Conservation (phyloP, 305 asterid genomes). For the Andrographis paniculata region DNA sequence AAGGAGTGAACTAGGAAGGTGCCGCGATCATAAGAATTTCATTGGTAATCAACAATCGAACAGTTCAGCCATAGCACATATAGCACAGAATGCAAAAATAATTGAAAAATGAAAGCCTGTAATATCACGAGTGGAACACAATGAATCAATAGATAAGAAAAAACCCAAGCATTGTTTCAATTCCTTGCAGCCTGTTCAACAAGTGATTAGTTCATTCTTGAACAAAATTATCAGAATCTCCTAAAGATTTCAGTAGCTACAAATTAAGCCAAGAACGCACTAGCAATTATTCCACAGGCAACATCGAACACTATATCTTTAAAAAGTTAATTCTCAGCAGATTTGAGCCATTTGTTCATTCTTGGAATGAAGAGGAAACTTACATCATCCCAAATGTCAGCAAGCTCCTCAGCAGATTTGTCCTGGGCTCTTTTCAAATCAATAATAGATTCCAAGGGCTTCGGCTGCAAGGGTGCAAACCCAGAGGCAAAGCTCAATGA, state of each 20-base stretch:
- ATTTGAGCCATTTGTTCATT: background rate
- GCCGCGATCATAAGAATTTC: too few relatives aligned
- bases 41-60: too few relatives aligned
- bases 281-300: background rate
- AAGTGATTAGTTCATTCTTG: background rate
- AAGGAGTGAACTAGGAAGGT: background rate
- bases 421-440: slow-evolving; percentile 67
- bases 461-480: slow-evolving; percentile 57
- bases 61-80: too few relatives aligned
- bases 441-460: slow-evolving; percentile 64
- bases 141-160: background rate
- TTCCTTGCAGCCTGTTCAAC: background rate
- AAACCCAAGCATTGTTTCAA: too few relatives aligned
- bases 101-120: too few relatives aligned
- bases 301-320: slow-evolving; percentile 1
- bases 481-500: slow-evolving; percentile 69
- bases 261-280: background rate
- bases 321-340: slow-evolving; percentile 5
- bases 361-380: slow-evolving; percentile 20
- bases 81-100: too few relatives aligned
- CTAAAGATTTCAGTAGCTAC: background rate
- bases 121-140: too few relatives aligned
- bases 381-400: slow-evolving; percentile 92
- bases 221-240: background rate
- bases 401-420: slow-evolving; percentile 68